phyloP scores from a whole-genome alignment of 331 rosid genomes.

The Phaseolus coccineus region DNA sequence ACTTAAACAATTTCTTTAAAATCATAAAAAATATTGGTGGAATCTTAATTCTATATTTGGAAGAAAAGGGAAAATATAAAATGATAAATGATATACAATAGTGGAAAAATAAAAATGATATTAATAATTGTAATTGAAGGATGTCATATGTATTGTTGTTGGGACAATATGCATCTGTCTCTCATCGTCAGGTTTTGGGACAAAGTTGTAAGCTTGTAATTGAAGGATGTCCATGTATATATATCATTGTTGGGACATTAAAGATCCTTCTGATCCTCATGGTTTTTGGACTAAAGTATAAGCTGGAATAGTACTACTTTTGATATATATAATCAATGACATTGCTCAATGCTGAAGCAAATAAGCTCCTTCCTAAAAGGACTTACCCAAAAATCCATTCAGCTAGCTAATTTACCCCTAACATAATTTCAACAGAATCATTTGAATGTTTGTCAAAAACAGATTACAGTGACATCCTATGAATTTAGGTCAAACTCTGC shows the following conservation, averaged over 20 bases:
- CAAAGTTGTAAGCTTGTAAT: too few relatives aligned
- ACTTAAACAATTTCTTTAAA: too few relatives aligned
- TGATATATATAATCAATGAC: background rate
- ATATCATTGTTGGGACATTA: background rate
- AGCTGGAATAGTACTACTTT: background rate
- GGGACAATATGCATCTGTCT: background rate
- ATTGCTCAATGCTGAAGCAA: background rate
- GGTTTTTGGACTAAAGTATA: background rate
- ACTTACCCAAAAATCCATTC: background rate
- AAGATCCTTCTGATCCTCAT: background rate
- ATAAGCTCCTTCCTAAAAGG: background rate
- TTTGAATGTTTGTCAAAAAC: too few relatives aligned
- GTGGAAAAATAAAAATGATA: too few relatives aligned
- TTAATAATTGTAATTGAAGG: too few relatives aligned
- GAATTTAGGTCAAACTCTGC: background rate
- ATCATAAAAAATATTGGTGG: too few relatives aligned
- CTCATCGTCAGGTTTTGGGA: too few relatives aligned
- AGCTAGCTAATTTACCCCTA: background rate
- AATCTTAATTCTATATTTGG: too few relatives aligned
- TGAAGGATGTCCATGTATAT: too few relatives aligned
- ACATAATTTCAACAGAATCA: background rate
- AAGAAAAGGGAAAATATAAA: too few relatives aligned
- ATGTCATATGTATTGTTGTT: too few relatives aligned
- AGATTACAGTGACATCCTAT: background rate
- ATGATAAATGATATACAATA: too few relatives aligned